Percentiles rank a stretch among this genome's conserved stretches.
phyloP scores from a whole-genome alignment of 257 asterid species.

The Solanum piurae region DNA sequence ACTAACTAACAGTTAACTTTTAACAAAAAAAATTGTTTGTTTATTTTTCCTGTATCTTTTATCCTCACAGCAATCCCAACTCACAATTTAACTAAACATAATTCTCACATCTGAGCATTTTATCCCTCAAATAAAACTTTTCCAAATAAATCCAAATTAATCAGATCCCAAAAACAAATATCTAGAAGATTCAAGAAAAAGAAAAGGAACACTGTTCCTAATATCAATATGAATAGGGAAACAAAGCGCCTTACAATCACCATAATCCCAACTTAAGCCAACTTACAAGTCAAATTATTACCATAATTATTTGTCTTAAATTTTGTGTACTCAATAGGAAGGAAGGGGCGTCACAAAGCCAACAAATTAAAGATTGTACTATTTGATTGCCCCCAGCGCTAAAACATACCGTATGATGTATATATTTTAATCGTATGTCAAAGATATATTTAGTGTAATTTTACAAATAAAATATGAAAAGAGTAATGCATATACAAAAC shows the following conservation, averaged over 20 bases:
- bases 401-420: neutral
- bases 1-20: no score
- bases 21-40: neutral
- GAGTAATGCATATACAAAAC: fast-evolving
- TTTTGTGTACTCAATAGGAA: neutral
- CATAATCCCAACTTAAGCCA: neutral
- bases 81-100: no score
- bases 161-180: neutral
- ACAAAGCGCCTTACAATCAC: neutral
- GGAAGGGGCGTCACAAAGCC: neutral
- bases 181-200: no score
- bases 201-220: neutral
- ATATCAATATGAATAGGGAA: neutral
- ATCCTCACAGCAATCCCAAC: no score
- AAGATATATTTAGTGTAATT: fast-evolving
- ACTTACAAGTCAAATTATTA: neutral
- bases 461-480: neutral
- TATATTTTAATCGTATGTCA: neutral
- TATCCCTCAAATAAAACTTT: neutral
- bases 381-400: neutral
- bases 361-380: neutral
- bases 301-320: neutral
- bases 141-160: no score
- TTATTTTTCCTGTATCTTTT: neutral
- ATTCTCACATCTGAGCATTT: neutral